Evolutionary conservation across 208 protist genomes (phyloP), one percentile per base, ranked within the genome.

Genomic region (Crithidia brevicula): DNA sequence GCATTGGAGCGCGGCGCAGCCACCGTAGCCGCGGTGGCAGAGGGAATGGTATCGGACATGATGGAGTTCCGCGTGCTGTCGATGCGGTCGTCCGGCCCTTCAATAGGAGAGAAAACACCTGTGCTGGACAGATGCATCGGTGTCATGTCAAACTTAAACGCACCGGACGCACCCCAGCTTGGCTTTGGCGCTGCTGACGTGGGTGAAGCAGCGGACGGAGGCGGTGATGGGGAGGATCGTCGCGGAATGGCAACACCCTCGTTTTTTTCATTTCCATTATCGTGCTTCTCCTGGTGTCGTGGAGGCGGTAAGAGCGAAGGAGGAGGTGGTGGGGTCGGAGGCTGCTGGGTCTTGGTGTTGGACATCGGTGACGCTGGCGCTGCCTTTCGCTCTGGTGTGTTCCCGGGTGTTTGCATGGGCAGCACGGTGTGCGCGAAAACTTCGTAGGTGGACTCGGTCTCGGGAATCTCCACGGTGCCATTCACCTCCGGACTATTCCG

Each of bases 121-220:
- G 61, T 65, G 38, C 33, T 20, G 13, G 47, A 11, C 2, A 64
- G 23, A 3, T 46, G 18, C 3, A 28, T 36, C n/a, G 60, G 60
- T 9, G 60, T 54, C 59, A 75, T 63, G 53, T 75, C 69, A 33
- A 75, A 75, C 7, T 43, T 47, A 27, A 69, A 65, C 8, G 53
- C 53, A 3, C 52, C 61, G 5, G 33, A 38, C 7, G 56, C 25
- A 9, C 69, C 30, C 60, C 69, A 69, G 36, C 60, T 68, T 8
- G 20, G 46, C 16, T 20, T 36, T 3, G 61, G 53, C 11, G n/a
- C 34, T 18, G n/a, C n/a, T n/a, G n/a, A n/a, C n/a, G 9, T 25
- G 20, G 34, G 46, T 23, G 52, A 28, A 22, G 50, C 28, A 33
- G 46, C 16, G 36, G 36, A 7, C 15, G 1, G 0, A 1, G 36